phyloP scores from a whole-genome alignment of 2,329 filamentous ascomycete genomes.

The Calcarisporium arbuscula region DNA sequence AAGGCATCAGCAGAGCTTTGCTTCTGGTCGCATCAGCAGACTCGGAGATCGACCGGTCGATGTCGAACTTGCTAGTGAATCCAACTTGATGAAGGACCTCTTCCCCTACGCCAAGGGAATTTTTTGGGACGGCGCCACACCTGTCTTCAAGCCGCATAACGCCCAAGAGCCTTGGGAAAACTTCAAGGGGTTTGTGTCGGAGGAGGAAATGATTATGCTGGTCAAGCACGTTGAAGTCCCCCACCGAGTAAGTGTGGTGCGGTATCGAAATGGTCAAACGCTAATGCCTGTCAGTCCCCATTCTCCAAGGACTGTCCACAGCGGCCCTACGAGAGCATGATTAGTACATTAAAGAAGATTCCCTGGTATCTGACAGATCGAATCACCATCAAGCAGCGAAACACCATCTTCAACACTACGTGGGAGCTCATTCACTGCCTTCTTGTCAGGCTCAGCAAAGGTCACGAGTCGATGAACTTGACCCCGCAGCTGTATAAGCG shows the following conservation, averaged over 20 bases:
- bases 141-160: constrained; percentile 30
- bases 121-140: constrained; percentile 44
- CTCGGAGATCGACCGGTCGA: constrained; percentile 53
- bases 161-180: constrained; percentile 38
- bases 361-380: constrained; percentile 53
- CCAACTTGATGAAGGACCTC: constrained; percentile 52
- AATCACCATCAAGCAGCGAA: constrained; percentile 53
- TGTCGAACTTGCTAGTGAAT: constrained; percentile 50
- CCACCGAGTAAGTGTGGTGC: constrained; percentile 54
- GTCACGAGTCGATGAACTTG: constrained; percentile 36
- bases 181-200: constrained; percentile 55
- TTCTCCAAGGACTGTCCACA: constrained; percentile 57
- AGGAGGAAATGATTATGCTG: constrained; percentile 59
- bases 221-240: constrained; percentile 57
- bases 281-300: too few relatives aligned
- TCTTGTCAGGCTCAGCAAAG: constrained; percentile 30
- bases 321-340: constrained; percentile 58
- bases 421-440: constrained; percentile 43
- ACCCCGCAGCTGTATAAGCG: constrained; percentile 48
- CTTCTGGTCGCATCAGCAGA: constrained; percentile 36
- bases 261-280: too few relatives aligned
- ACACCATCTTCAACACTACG: constrained; percentile 45
- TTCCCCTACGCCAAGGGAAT: constrained; percentile 54
- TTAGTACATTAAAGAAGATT: constrained; percentile 56
- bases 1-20: constrained; percentile 33